These are phyloP conservation scores for Gelatoporia subvermispora DNA, from an alignment of 768 basidiomycete species.

Conservation along the genomic window DNA sequence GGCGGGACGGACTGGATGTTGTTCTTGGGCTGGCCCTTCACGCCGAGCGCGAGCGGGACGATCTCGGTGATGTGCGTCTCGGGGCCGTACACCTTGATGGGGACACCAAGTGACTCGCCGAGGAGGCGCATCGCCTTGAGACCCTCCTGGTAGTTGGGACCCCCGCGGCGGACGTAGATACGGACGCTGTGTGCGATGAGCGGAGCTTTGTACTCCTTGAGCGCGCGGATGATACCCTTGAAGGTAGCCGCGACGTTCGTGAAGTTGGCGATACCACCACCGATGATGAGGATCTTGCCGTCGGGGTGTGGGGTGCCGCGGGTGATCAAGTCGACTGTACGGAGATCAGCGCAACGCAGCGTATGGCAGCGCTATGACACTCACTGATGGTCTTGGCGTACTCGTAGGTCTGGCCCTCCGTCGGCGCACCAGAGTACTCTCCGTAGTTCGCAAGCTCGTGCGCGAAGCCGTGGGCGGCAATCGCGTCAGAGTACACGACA, in stretches of 20 bases:
- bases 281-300: slow-evolving; percentile 99
- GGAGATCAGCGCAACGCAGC: slow-evolving; percentile 4
- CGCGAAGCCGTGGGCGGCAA: slow-evolving; percentile 90
- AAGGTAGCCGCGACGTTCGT: slow-evolving; percentile 99
- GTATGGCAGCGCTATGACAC: slow-evolving; percentile 22
- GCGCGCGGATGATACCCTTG: slow-evolving; percentile 98
- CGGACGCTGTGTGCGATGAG: slow-evolving; percentile 82
- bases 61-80: slow-evolving; percentile 99
- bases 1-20: slow-evolving; percentile 34
- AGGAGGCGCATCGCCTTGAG: slow-evolving; percentile 98
- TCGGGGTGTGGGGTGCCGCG: slow-evolving; percentile 77
- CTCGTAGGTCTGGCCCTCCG: slow-evolving; percentile 97
- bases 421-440: slow-evolving; percentile 98
- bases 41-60: slow-evolving; percentile 94
- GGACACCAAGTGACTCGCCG: slow-evolving; percentile 94
- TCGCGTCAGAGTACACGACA: slow-evolving; percentile 69
- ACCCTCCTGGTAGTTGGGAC: slow-evolving; percentile 98
- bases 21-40: slow-evolving; percentile 50
- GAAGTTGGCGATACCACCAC: slow-evolving; percentile 99
- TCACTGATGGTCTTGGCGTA: slow-evolving; percentile 96
- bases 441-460: slow-evolving; percentile 99
- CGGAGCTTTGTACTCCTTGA: slow-evolving; percentile 87
- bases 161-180: slow-evolving; percentile 97
- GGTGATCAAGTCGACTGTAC: slow-evolving; percentile 84
- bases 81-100: slow-evolving; percentile 95